Evolutionary conservation across 2,329 filamentous ascomycete genomes (phyloP), one percentile per base, ranked within the genome.

Genomic region (Colletotrichum truncatum): DNA sequence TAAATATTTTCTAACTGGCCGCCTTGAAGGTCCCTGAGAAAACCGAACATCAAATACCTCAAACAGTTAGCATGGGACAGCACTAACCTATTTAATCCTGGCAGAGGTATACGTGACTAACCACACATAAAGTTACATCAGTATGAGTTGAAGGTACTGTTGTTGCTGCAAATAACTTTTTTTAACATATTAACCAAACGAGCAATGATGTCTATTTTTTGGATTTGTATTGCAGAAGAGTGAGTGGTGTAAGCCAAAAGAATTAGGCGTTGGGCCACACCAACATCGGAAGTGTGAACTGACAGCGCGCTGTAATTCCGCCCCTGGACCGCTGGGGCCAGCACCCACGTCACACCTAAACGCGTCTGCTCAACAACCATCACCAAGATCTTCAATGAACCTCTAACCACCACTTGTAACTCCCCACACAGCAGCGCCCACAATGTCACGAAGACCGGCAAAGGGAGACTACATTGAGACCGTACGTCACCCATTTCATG

Each of bases 401-500:
- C 10, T n/a, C 8, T 45, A 16, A 4, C 12, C 41, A 6, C 21
- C 39, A 23, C 2, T 8, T 4, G 18, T 4, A 10, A 32, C 0
- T 26, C n/a, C 1, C 28, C 1, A 34, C n/a, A 3, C n/a, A 32
- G 41, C 23, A 14, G 55, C 9, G 21, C 53, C 68, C 76, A 84
- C 61, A 12, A 94, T 94, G 92, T 92, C 92, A 69, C 88, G 91
- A 72, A 92, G 94, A 75, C 84, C 89, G 53, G 85, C 87, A 9
- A 97, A 94, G 80, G 93, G 93, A 79, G 94, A 98, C 79, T 98
- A 98, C 77, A 98, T 99, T 68, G 95, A 98, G 81, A 99, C 96
- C 57, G 94, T 97, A 85, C 73, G 86, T 28, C 10, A 1, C 0
- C 4, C 3, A n/a, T n/a, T n/a, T n/a, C n/a, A n/a, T n/a, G n/a